Evolutionary conservation across 352 stramenopile species (phyloP), one percentile per base, ranked within the genome.

Genomic region (Globisporangium emineosum): DNA sequence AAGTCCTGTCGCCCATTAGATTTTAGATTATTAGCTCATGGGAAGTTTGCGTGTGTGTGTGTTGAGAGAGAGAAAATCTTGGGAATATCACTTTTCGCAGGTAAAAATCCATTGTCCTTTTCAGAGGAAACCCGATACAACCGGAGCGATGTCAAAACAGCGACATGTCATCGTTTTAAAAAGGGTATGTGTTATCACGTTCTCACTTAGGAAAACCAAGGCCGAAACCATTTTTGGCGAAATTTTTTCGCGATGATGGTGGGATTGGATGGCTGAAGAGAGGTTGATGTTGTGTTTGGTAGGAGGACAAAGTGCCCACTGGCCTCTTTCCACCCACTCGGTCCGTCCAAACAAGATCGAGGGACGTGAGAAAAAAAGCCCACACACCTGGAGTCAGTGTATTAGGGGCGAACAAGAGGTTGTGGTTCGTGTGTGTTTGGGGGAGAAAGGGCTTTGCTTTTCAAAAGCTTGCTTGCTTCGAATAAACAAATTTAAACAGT

Each of bases 1-100:
- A 42, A 29, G 23, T 58, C 59, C 49, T 65, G 60, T 65, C 60
- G 60, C 60, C 60, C 60, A 65, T 65, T 53, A 27, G 32, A 35
- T 27, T n/a, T n/a, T 33, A 19, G 25, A 64, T 17, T 32, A 47
- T 47, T 45, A 45, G 40, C 17, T 47, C 40, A 47, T 47, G 40
- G 13, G 13, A 47, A 17, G 40, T 47, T 21, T 47, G 40, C 19
- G 40, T 47, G 37, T 43, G 40, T 21, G 51, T n/a, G 40, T 29
- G 51, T 8, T 5, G 8, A 19, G 43, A 49, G 29, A 15, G 17
- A 42, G 30, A 62, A 62, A 62, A 54, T 62, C 57, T 62, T 25
- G 45, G 19, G 5, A 30, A 35, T 37, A 65, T 65, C 3, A n/a
- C 0, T 0, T 65, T 5, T 52, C 25, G n/a, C 13, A 65, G 60